Evolutionary conservation across 148 eudicot genomes (phyloP).

Genomic region (Pharnaceum exiguum): DNA sequence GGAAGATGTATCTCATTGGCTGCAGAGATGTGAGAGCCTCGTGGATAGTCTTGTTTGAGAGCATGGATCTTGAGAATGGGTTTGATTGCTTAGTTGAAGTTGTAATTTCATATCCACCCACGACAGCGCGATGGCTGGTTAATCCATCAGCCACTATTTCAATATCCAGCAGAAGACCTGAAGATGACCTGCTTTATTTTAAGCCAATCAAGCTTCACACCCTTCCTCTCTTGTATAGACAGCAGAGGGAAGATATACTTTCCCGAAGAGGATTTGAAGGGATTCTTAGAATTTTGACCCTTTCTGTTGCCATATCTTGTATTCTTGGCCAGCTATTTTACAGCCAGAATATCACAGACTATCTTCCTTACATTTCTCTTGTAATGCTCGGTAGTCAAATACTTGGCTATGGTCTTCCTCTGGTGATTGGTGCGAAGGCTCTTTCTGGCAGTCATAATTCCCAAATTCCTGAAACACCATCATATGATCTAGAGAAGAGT

Average conservation of each 20-base stretch:
- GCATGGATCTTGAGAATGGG: slow-evolving; percentile 62
- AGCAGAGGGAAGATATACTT: slow-evolving; percentile 69
- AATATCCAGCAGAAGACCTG: slow-evolving; percentile 64
- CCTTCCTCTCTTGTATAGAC: slow-evolving; percentile 62
- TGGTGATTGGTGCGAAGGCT: slow-evolving; percentile 59
- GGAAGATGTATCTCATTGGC: slow-evolving; percentile 81
- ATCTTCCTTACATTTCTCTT: slow-evolving; percentile 66
- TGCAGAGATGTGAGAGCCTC: slow-evolving; percentile 77
- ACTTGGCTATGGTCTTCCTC: slow-evolving; percentile 71
- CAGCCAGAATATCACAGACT: slow-evolving; percentile 35
- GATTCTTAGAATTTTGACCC: slow-evolving; percentile 60
- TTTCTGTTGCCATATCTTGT: slow-evolving; percentile 54
- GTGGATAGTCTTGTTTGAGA: slow-evolving; percentile 54
- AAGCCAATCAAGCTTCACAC: slow-evolving; percentile 55
- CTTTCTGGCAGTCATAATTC: slow-evolving; percentile 35
- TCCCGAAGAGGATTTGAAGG: slow-evolving; percentile 70
- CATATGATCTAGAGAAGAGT: slow-evolving; percentile 48
- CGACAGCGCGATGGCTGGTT: slow-evolving; percentile 70
- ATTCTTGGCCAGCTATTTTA: slow-evolving; percentile 62
- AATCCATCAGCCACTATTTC: slow-evolving; percentile 65
- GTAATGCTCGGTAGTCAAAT: slow-evolving; percentile 90
- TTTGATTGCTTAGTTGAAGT: slow-evolving; percentile 71
- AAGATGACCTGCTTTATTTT: slow-evolving; percentile 75
- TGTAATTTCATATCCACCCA: slow-evolving; percentile 71
- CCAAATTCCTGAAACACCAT: slow-evolving; percentile 32